Evolutionary conservation across 345 rosid genomes (phyloP).

Genomic region (Psidium guajava): DNA sequence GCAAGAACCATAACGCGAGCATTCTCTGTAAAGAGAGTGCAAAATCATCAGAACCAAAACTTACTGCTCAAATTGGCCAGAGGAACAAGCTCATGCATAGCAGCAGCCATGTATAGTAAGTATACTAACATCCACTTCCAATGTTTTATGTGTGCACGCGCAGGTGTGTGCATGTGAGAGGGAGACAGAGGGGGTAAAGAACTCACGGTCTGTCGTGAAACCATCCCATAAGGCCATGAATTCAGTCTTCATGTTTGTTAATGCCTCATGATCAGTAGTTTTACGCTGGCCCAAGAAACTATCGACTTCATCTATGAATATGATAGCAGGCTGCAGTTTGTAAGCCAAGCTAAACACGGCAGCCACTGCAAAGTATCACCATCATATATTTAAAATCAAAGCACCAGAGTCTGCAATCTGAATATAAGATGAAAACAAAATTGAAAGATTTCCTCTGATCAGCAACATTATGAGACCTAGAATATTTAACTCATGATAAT

Average conservation of each 20-base stretch:
- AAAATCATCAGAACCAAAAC: background rate
- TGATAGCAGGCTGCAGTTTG: constrained; percentile 95
- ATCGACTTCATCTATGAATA: constrained; percentile 95
- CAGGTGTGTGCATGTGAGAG: background rate
- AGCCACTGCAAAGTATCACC: constrained; percentile 47
- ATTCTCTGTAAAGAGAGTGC: constrained; percentile 36
- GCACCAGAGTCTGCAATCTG: background rate
- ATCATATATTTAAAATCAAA: background rate
- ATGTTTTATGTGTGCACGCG: background rate
- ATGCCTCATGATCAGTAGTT: constrained; percentile 75
- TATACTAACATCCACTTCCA: background rate
- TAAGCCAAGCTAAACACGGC: constrained; percentile 91
- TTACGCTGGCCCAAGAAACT: constrained; percentile 96
- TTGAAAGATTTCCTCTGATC: background rate
- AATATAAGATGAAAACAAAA: background rate
- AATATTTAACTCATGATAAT: background rate
- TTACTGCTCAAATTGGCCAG: background rate
- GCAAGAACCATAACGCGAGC: constrained; percentile 98
- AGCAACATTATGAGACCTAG: background rate
- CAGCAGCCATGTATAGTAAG: background rate
- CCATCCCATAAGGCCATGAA: constrained; percentile 99
- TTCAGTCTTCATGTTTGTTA: constrained; percentile 96
- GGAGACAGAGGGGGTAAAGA: background rate
- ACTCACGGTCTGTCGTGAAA: constrained; percentile 94
- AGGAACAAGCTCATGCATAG: background rate